Conservation (phyloP, 495 filamentous ascomycete species). For the Penicillium daleae region DNA sequence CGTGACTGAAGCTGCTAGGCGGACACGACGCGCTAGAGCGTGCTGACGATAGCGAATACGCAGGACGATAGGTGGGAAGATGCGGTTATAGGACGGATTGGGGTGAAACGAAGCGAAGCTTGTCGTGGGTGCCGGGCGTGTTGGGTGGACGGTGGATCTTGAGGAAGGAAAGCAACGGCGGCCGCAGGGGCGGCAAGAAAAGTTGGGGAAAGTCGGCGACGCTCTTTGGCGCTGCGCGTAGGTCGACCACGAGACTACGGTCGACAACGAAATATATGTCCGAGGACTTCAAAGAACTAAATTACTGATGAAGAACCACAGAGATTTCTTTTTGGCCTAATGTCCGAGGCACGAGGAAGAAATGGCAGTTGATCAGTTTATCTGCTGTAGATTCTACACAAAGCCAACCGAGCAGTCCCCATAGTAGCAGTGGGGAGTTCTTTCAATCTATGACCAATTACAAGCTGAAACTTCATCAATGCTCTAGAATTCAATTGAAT, state of each 20-base stretch:
- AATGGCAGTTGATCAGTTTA: neutral
- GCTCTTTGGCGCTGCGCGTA: neutral
- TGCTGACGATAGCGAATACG: neutral
- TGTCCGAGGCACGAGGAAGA: neutral
- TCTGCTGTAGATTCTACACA: neutral
- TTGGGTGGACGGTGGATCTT: constrained; percentile 9
- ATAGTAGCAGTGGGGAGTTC: neutral
- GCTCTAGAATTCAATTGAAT: neutral
- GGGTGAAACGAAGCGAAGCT: neutral
- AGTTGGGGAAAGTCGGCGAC: constrained; percentile 18
- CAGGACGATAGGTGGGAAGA: neutral
- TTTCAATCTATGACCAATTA: neutral
- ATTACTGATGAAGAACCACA: neutral
- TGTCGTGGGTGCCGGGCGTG: neutral
- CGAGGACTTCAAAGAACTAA: neutral
- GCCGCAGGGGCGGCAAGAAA: constrained; percentile 27
- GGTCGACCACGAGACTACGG: neutral
- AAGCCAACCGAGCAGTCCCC: neutral
- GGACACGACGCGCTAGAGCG: constrained; percentile 9
- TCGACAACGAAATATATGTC: neutral
- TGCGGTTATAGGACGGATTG: neutral
- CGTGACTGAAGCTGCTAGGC: constrained; percentile 19
- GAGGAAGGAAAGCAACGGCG: constrained; percentile 13
- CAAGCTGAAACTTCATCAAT: neutral
- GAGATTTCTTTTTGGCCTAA: constrained; percentile 1